Percentiles rank a stretch among this genome's conserved stretches.
Conservation (phyloP, 441 rosid genomes). For the Sinapis alba region DNA sequence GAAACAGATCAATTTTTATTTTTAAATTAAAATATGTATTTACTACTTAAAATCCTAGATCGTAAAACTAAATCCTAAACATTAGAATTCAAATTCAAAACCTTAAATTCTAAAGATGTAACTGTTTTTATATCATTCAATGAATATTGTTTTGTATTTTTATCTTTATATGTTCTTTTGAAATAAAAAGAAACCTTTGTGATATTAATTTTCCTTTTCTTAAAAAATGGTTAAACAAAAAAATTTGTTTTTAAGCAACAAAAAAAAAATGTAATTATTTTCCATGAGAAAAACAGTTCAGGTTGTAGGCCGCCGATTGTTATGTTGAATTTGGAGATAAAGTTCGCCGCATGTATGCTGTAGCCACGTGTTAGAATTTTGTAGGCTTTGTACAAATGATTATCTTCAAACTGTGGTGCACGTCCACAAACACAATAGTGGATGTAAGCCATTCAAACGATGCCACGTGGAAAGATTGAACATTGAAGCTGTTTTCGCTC, state of each 20-base stretch:
- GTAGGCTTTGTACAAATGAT: not conserved
- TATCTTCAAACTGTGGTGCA: not conserved
- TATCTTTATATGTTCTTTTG: too few relatives aligned
- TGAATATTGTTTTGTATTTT: too few relatives aligned
- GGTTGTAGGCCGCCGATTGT: not conserved
- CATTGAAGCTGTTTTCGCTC: not conserved
- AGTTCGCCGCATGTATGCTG: not conserved
- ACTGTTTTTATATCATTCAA: not conserved
- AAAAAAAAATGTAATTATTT: too few relatives aligned
- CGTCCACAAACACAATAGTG: not conserved
- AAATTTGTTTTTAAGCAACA: too few relatives aligned
- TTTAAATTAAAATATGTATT: not conserved
- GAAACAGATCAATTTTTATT: not conserved
- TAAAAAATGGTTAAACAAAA: too few relatives aligned
- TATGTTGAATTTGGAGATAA: not conserved
- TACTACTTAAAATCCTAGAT: not conserved
- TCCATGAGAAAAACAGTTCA: not conserved
- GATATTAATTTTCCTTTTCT: not conserved
- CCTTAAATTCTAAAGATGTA: not conserved
- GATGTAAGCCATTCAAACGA: not conserved
- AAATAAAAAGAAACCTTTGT: too few relatives aligned
- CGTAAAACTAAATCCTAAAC: not conserved
- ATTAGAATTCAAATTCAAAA: not conserved
- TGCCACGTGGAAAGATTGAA: not conserved
- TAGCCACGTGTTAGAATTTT: not conserved